These are phyloP conservation scores for Angophora floribunda DNA, from an alignment of 345 rosid genomes.

Conservation along the genomic window DNA sequence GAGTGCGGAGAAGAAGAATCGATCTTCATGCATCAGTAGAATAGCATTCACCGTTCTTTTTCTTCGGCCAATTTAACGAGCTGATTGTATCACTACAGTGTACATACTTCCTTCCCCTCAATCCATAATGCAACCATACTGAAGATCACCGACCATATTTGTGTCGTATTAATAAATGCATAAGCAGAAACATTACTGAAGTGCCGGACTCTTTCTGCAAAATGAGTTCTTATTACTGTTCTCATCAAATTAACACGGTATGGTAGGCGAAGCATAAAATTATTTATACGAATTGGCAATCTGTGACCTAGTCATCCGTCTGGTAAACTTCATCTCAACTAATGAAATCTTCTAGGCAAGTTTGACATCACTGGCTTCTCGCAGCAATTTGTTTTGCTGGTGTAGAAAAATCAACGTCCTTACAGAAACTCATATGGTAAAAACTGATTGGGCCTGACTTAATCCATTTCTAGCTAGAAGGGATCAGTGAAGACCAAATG, in stretches of 20 bases:
- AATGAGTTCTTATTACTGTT: background rate
- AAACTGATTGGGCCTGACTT: background rate
- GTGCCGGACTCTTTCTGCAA: background rate
- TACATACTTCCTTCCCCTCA: background rate
- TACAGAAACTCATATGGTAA: background rate
- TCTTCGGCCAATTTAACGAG: background rate
- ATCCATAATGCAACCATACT: background rate
- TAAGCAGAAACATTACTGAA: background rate
- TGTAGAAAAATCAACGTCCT: background rate
- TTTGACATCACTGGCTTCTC: background rate
- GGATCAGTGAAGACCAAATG: background rate
- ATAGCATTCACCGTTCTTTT: background rate
- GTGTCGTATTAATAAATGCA: background rate
- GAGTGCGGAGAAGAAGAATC: conserved; percentile 68
- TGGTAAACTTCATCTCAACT: background rate
- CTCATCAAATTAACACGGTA: background rate
- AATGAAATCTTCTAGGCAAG: background rate
- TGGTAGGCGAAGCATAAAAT: background rate
- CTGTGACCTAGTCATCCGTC: background rate
- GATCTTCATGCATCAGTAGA: conserved; percentile 34
- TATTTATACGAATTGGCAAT: background rate
- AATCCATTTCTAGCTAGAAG: background rate
- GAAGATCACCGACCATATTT: background rate
- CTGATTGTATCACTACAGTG: background rate
- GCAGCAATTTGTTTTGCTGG: background rate